phyloP scores from a whole-genome alignment of 345 rosid genomes.

The Salix purpurea region DNA sequence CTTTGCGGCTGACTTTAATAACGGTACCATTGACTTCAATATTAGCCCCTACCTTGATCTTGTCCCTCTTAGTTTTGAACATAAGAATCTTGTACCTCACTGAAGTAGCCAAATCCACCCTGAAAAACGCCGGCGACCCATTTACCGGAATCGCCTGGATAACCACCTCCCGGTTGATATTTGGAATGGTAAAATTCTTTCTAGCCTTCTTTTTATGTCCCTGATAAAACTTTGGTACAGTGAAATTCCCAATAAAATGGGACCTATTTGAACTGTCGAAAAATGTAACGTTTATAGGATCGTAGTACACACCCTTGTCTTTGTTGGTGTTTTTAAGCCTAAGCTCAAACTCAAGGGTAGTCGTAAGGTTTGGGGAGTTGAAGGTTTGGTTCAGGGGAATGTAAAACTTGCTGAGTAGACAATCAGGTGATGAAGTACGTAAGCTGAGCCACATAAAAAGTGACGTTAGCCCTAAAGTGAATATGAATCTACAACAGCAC shows the following conservation, averaged over 20 bases:
- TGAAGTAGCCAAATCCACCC: conserved; percentile 59
- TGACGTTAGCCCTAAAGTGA: conserved; percentile 54
- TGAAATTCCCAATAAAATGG: conserved; percentile 14
- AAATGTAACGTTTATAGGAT: conserved; percentile 42
- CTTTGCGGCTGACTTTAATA: conserved; percentile 10
- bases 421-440: conserved; percentile 55
- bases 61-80: conserved; percentile 54
- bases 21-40: conserved; percentile 45
- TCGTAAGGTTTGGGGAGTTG: conserved; percentile 18
- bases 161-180: conserved; percentile 26
- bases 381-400: conserved; percentile 53
- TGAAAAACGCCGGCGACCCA: conserved; percentile 29
- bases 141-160: conserved; percentile 28
- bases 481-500: conserved; percentile 53
- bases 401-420: conserved; percentile 41
- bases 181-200: conserved; percentile 16
- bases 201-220: conserved; percentile 63
- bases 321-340: conserved; percentile 57
- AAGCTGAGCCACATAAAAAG: conserved; percentile 75
- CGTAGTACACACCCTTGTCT: conserved; percentile 69
- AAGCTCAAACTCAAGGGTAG: conserved; percentile 40
- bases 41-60: conserved; percentile 44
- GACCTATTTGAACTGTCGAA: conserved; percentile 15
- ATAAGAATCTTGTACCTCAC: conserved; percentile 62
- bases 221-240: conserved; percentile 46